These are phyloP conservation scores for Herpetospermum pedunculosum DNA, from an alignment of 306 rosid genomes.

Conservation along the genomic window DNA sequence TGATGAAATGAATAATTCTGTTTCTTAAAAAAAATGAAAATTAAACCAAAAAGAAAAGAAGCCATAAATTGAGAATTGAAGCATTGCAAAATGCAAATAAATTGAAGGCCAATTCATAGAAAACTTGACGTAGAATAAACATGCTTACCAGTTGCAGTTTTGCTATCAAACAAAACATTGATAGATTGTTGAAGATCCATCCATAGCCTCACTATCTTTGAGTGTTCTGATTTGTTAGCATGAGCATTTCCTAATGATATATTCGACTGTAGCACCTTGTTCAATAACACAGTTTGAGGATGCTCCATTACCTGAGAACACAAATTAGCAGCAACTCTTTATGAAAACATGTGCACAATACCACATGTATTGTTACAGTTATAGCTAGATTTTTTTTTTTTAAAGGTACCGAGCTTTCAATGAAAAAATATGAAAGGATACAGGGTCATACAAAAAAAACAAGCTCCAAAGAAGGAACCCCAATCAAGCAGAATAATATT, in stretches of 20 bases:
- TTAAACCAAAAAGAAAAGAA: not conserved
- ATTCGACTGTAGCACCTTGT: constrained; percentile 61
- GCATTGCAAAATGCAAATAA: not conserved
- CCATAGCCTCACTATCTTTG: constrained; percentile 41
- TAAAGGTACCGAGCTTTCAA: no score
- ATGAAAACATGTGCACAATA: not conserved
- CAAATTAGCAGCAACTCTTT: not conserved
- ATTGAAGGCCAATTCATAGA: not conserved
- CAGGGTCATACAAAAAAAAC: no score
- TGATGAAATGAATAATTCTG: not conserved
- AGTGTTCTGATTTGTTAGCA: constrained; percentile 27
- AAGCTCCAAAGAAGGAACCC: no score
- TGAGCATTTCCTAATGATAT: constrained; percentile 46
- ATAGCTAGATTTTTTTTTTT: no score
- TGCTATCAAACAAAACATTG: constrained; percentile 60
- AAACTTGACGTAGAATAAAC: not conserved
- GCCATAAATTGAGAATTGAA: not conserved
- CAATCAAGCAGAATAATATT: no score
- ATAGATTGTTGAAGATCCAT: constrained; percentile 78
- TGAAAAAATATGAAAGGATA: no score
- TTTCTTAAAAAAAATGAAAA: not conserved
- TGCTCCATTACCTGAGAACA: constrained; percentile 69
- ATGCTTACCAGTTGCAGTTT: constrained; percentile 47
- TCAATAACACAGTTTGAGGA: constrained; percentile 70
- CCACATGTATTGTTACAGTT: not conserved